Percentiles rank a stretch among this genome's conserved stretches.
Conservation (phyloP, 2,329 filamentous ascomycete species). For the Aulographum hederae region DNA sequence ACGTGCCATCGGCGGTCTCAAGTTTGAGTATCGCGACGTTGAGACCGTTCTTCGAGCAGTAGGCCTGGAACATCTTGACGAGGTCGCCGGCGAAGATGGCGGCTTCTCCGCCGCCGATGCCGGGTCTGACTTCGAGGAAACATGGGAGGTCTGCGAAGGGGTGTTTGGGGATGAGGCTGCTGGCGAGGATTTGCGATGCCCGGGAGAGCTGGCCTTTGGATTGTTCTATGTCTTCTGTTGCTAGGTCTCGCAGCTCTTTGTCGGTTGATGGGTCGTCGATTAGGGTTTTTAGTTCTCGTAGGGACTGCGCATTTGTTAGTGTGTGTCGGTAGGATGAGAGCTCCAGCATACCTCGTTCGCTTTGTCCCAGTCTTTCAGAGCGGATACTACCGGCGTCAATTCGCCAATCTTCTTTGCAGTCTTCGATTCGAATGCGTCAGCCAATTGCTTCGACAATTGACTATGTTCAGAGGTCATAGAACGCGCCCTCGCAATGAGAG, state of each 20-base stretch:
- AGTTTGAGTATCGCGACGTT: slow-evolving; percentile 58
- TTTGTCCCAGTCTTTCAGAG: slow-evolving; percentile 38
- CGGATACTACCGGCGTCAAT: slow-evolving; percentile 30
- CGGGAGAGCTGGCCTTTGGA: slow-evolving; percentile 43
- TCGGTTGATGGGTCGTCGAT: slow-evolving; percentile 49
- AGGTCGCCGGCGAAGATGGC: slow-evolving; percentile 77
- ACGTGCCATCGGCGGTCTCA: slow-evolving; percentile 50
- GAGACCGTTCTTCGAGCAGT: slow-evolving; percentile 53
- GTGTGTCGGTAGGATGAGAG: neutral
- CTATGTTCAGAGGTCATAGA: slow-evolving; percentile 36
- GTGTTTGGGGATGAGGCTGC: slow-evolving; percentile 67
- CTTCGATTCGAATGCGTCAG: slow-evolving; percentile 34
- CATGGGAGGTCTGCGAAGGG: slow-evolving; percentile 83
- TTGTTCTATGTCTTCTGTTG: slow-evolving; percentile 49
- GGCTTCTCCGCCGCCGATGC: slow-evolving; percentile 80
- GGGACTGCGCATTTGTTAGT: slow-evolving; percentile 30
- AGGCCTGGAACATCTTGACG: slow-evolving; percentile 73
- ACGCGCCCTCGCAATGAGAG: slow-evolving; percentile 36
- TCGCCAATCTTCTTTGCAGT: slow-evolving; percentile 40
- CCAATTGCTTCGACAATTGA: slow-evolving; percentile 31
- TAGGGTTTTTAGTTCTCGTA: slow-evolving; percentile 55
- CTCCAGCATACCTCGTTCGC: slow-evolving; percentile 30
- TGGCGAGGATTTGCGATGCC: slow-evolving; percentile 52
- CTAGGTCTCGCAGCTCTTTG: slow-evolving; percentile 38
- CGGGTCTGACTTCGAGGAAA: slow-evolving; percentile 78